Conservation (phyloP, 1,284 basidiomycete species). For the Ganoderma lingzhi region DNA sequence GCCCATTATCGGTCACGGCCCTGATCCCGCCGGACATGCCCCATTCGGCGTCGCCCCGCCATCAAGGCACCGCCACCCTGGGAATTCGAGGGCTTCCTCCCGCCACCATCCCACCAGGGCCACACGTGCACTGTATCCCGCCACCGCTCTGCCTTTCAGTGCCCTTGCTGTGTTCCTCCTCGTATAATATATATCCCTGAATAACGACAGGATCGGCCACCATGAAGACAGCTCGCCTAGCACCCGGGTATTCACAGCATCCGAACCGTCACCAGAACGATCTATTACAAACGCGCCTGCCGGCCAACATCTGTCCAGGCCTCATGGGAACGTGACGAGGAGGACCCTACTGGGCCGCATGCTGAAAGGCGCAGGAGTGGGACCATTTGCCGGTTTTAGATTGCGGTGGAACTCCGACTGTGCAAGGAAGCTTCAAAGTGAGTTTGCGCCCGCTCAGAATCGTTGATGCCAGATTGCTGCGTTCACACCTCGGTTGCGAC, state of each 20-base stretch:
- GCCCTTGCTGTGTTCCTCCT: background rate
- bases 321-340: background rate
- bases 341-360: background rate
- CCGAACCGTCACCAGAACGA: background rate
- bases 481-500: constrained; percentile 1
- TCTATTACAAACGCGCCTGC: background rate
- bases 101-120: background rate
- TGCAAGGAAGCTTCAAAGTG: background rate
- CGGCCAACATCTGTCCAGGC: background rate
- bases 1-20: background rate
- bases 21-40: background rate
- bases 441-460: constrained; percentile 1
- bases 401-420: background rate
- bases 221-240: background rate
- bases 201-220: background rate
- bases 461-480: background rate
- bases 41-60: background rate
- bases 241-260: background rate
- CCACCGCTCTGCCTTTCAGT: background rate
- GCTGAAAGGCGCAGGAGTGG: background rate
- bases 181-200: too few species aligned
- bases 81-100: background rate
- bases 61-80: background rate
- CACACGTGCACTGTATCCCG: background rate
- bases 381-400: background rate